Conservation (phyloP, 345 rosid species). For the Brassica cretica region DNA sequence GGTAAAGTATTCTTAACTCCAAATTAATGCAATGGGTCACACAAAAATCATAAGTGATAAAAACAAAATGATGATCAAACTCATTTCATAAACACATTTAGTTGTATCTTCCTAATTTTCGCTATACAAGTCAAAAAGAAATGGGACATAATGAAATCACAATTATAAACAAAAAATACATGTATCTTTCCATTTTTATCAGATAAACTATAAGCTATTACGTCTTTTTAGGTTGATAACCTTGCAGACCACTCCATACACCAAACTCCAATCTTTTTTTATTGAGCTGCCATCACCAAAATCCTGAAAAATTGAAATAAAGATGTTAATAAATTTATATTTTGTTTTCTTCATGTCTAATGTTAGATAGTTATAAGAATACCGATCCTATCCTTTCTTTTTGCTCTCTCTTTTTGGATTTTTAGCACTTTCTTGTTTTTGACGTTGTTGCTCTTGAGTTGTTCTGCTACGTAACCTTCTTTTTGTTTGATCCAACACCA, state of each 20-base stretch:
- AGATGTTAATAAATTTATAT: neutral
- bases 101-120: neutral
- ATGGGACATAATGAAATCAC: no score
- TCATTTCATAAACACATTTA: neutral
- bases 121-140: neutral
- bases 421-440: neutral
- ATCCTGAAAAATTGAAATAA: neutral
- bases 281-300: neutral
- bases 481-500: neutral
- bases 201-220: neutral
- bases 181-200: no score
- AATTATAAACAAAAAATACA: no score
- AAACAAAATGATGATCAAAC: neutral
- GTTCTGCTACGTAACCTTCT: neutral
- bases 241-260: neutral
- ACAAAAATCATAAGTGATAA: neutral
- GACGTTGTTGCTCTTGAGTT: neutral
- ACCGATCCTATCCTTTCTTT: neutral
- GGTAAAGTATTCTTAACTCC: no score
- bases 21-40: neutral
- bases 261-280: neutral
- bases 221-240: neutral
- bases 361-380: no score
- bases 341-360: neutral
- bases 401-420: neutral